Conservation (phyloP, 2,329 filamentous ascomycete species). For the Colletotrichum sp. region DNA sequence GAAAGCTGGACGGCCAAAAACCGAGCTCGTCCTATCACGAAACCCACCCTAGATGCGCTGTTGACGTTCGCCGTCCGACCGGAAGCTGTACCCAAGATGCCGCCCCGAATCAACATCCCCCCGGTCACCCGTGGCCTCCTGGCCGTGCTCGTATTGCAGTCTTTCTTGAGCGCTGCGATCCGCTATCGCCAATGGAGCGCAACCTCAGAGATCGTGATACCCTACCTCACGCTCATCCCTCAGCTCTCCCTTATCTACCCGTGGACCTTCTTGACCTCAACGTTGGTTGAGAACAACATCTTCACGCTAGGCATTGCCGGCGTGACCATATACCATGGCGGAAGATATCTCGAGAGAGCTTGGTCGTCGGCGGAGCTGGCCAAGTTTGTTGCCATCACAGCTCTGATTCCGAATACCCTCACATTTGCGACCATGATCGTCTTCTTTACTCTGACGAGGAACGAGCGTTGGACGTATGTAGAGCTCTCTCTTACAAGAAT, state of each 20-base stretch:
- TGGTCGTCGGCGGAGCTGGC: slow-evolving; percentile 93
- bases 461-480: slow-evolving; percentile 72
- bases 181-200: slow-evolving; percentile 73
- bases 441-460: slow-evolving; percentile 74
- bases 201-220: slow-evolving; percentile 72
- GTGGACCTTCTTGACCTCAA: slow-evolving; percentile 88
- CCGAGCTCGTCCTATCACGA: slow-evolving; percentile 12
- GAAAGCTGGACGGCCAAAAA: slow-evolving; percentile 8
- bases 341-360: slow-evolving; percentile 92
- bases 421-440: slow-evolving; percentile 76
- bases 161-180: slow-evolving; percentile 81
- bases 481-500: background rate
- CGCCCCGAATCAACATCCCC: slow-evolving; percentile 87
- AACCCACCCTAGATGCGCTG: slow-evolving; percentile 13
- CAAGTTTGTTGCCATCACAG: slow-evolving; percentile 82
- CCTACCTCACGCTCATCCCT: slow-evolving; percentile 88
- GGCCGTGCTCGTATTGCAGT: slow-evolving; percentile 76
- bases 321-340: slow-evolving; percentile 86
- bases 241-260: slow-evolving; percentile 85
- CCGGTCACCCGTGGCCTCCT: slow-evolving; percentile 87
- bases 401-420: slow-evolving; percentile 80
- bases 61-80: slow-evolving; percentile 9
- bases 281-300: slow-evolving; percentile 91
- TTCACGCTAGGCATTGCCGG: slow-evolving; percentile 82
- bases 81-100: slow-evolving; percentile 58